Evolutionary conservation across 2,329 filamentous ascomycete species (phyloP).

Genomic region (Venturia asperata): DNA sequence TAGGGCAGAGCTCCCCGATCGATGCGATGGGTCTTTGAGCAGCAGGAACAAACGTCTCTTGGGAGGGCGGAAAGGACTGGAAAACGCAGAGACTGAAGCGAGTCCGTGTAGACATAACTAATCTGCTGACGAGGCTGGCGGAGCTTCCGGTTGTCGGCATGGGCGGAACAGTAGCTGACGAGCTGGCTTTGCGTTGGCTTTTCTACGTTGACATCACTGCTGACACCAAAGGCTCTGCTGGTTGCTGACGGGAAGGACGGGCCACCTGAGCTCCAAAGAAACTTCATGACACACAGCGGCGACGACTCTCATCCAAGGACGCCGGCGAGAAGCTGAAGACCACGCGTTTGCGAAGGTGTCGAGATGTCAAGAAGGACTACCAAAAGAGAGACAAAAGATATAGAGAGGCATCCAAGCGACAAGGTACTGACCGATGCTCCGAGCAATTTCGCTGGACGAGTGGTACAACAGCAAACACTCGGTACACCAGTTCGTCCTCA

Average conservation of each 20-base stretch:
- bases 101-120: conserved; percentile 12
- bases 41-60: neutral
- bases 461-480: neutral
- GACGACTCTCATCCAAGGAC: neutral
- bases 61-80: conserved; percentile 2
- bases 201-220: conserved; percentile 4
- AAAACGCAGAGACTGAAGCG: conserved; percentile 1
- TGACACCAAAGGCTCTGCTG: neutral
- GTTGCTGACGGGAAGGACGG: no score
- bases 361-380: neutral
- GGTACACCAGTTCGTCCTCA: conserved; percentile 1
- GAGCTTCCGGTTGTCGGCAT: neutral
- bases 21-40: neutral
- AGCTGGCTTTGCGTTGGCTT: neutral
- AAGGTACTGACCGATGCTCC: conserved; percentile 1
- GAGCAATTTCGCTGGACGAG: neutral
- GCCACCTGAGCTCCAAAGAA: neutral
- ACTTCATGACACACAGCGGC: neutral
- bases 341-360: neutral
- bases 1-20: neutral
- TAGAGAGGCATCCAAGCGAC: neutral
- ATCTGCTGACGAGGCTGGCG: conserved; percentile 12
- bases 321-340: neutral
- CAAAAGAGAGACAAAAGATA: neutral
- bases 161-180: conserved; percentile 10